Percentiles rank a stretch among this genome's conserved stretches.
phyloP scores from a whole-genome alignment of 805 yeast species.

The Ogataea polymorpha region DNA sequence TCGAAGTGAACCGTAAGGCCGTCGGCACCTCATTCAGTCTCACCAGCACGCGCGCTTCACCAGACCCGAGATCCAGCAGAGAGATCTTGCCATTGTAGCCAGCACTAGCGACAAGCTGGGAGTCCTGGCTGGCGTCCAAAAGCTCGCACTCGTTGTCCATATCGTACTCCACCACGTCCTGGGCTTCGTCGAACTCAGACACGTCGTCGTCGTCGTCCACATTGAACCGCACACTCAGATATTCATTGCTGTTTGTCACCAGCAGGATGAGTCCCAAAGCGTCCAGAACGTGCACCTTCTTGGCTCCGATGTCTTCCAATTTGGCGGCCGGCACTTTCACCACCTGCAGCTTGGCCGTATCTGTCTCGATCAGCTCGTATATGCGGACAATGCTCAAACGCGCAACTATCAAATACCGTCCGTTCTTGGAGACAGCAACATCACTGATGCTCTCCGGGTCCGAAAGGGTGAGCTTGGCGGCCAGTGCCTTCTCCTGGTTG shows the following conservation, averaged over 20 bases:
- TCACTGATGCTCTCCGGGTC: conserved; percentile 79
- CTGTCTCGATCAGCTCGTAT: conserved; percentile 52
- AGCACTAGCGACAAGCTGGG: conserved; percentile 20
- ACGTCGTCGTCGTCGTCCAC: conserved; percentile 38
- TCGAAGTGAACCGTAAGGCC: conserved; percentile 52
- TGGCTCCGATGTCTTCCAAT: conserved; percentile 51
- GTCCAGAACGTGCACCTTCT: conserved; percentile 44
- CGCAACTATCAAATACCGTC: conserved; percentile 66
- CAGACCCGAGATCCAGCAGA: conserved; percentile 33
- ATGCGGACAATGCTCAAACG: conserved; percentile 66
- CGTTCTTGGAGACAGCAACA: conserved; percentile 64
- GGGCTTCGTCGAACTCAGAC: conserved; percentile 41
- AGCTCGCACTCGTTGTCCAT: conserved; percentile 45
- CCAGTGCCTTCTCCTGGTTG: conserved; percentile 48
- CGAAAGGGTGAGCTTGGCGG: conserved; percentile 59
- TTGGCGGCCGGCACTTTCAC: conserved; percentile 47
- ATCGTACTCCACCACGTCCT: conserved; percentile 30
- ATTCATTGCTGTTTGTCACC: conserved; percentile 60
- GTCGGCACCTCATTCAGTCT: conserved; percentile 60
- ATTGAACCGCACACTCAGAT: conserved; percentile 34
- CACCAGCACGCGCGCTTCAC: conserved; percentile 43
- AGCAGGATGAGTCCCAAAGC: conserved; percentile 44
- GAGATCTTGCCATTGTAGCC: conserved; percentile 64
- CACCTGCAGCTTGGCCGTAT: conserved; percentile 39
- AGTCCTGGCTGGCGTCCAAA: conserved; percentile 46